Percentiles rank a stretch among this genome's conserved stretches.
Conservation (phyloP, 495 filamentous ascomycete species). For the Xylaria flabelliformis region DNA sequence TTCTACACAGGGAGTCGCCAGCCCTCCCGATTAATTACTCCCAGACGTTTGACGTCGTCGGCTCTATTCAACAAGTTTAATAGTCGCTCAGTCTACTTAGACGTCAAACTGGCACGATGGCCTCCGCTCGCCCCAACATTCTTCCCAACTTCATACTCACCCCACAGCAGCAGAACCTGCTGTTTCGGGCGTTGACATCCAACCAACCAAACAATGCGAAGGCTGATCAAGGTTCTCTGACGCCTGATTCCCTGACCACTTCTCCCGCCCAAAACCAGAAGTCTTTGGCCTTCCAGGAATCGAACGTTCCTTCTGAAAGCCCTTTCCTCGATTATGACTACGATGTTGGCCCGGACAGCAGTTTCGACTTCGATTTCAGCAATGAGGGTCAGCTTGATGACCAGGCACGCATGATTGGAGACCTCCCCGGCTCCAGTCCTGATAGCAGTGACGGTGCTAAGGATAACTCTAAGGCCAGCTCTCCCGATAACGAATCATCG, state of each 20-base stretch:
- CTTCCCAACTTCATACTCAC: constrained; percentile 66
- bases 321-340: constrained; percentile 84
- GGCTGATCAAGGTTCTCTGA: constrained; percentile 51
- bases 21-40: neutral
- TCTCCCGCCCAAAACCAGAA: constrained; percentile 52
- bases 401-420: constrained; percentile 74
- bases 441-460: constrained; percentile 37
- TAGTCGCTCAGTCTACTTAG: neutral
- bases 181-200: constrained; percentile 86
- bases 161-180: constrained; percentile 83
- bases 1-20: constrained; percentile 22
- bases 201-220: constrained; percentile 56
- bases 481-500: constrained; percentile 69
- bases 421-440: constrained; percentile 66
- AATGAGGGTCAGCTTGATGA: constrained; percentile 70
- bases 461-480: constrained; percentile 54
- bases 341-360: constrained; percentile 58
- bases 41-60: neutral
- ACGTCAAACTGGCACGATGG: constrained; percentile 49
- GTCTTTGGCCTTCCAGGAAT: constrained; percentile 41
- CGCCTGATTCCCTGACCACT: constrained; percentile 60
- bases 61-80: neutral
- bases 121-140: constrained; percentile 48
- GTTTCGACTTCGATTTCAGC: constrained; percentile 70
- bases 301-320: constrained; percentile 68